These are phyloP conservation scores for Phytophthora idaei DNA, from an alignment of 352 stramenopile genomes.

Conservation along the genomic window DNA sequence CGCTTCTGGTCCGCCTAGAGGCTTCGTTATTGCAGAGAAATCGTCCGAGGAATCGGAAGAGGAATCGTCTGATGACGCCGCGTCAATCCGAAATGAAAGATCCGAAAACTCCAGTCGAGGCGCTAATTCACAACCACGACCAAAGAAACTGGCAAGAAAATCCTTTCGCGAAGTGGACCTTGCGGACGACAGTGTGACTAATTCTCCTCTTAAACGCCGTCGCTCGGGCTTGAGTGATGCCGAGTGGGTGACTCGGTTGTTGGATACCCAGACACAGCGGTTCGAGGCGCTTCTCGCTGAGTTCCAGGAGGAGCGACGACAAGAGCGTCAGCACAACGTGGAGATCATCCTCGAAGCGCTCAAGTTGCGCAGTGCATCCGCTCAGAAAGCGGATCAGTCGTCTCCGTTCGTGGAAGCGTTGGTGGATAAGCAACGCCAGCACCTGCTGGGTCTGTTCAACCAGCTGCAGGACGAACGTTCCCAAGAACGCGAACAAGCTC, in stretches of 20 bases:
- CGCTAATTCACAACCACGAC: constrained; percentile 13
- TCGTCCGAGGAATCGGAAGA: constrained; percentile 23
- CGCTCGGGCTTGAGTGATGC: constrained; percentile 33
- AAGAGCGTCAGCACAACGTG: constrained; percentile 47
- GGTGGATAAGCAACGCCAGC: constrained; percentile 46
- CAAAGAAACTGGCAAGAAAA: constrained; percentile 15
- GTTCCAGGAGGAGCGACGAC: constrained; percentile 47
- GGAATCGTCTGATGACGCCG: constrained; percentile 5
- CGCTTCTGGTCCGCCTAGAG: constrained; percentile 13
- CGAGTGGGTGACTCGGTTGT: constrained; percentile 41
- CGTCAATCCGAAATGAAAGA: constrained; percentile 15
- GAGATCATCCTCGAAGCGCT: constrained; percentile 49
- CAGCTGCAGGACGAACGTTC: constrained; percentile 42
- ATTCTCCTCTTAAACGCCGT: constrained; percentile 23
- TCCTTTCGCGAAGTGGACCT: constrained; percentile 17
- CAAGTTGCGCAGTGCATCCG: constrained; percentile 29
- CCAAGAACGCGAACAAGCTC: constrained; percentile 41
- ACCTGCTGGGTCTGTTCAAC: constrained; percentile 43
- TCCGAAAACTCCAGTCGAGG: constrained; percentile 24
- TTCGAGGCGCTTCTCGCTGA: constrained; percentile 43
- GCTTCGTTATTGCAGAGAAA: constrained; percentile 26
- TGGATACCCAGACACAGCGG: constrained; percentile 41
- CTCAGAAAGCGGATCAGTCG: constrained; percentile 32
- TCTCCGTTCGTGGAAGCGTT: constrained; percentile 37
- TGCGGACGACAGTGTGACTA: neutral